These are phyloP conservation scores for Astrocystis sublimbata DNA, from an alignment of 495 filamentous ascomycete species.

Conservation along the genomic window DNA sequence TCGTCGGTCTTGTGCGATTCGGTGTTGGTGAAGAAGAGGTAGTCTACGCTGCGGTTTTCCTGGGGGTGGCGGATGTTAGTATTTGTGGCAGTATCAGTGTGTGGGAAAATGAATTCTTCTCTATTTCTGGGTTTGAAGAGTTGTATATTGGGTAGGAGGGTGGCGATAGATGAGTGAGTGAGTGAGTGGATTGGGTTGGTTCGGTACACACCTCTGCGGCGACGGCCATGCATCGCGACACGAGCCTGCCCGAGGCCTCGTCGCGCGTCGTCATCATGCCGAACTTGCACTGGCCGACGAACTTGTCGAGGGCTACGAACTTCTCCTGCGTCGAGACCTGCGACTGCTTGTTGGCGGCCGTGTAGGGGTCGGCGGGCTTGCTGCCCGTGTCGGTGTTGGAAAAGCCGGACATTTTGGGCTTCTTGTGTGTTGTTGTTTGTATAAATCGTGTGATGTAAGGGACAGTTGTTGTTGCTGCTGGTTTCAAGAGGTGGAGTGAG, in stretches of 20 bases:
- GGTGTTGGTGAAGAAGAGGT: constrained; percentile 93
- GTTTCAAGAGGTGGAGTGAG: too few relatives aligned
- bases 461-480: too few relatives aligned
- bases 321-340: constrained; percentile 70
- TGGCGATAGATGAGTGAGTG: not conserved
- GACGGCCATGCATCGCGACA: constrained; percentile 86
- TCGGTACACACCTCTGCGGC: constrained; percentile 67
- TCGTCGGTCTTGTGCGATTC: constrained; percentile 91
- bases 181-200: not conserved
- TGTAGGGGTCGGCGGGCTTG: constrained; percentile 76
- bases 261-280: constrained; percentile 74
- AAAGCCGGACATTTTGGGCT: constrained; percentile 35
- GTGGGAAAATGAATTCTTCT: too few relatives aligned
- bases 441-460: not conserved
- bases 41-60: constrained; percentile 79
- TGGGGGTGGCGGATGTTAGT: too few relatives aligned
- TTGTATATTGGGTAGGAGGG: too few relatives aligned
- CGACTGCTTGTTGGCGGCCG: constrained; percentile 64
- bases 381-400: constrained; percentile 62
- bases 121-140: too few relatives aligned
- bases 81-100: too few relatives aligned
- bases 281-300: constrained; percentile 73
- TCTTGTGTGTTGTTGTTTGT: not conserved
- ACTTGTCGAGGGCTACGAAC: constrained; percentile 70
- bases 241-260: constrained; percentile 56